These are phyloP conservation scores for Beta lomatogona DNA, from an alignment of 179 eudicot species.

Conservation along the genomic window DNA sequence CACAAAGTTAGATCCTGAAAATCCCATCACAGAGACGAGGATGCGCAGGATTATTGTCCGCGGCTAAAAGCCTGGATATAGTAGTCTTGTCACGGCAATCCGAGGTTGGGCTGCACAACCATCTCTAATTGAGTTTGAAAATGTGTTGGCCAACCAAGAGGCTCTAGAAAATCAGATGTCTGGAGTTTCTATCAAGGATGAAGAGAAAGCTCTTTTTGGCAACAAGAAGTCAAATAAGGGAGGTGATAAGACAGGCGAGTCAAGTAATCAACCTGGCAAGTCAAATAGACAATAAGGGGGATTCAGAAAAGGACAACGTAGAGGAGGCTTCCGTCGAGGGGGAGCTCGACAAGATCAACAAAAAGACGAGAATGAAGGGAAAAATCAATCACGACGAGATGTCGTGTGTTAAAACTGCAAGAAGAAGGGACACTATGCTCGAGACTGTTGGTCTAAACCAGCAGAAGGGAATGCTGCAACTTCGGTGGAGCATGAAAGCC, in stretches of 20 bases:
- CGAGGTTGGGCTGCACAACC: constrained; percentile 26
- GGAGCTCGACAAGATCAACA: constrained; percentile 7
- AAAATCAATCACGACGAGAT: not conserved
- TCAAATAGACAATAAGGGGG: not conserved
- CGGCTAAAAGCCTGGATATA: constrained; percentile 4
- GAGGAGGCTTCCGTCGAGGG: not conserved
- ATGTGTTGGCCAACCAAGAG: constrained; percentile 1
- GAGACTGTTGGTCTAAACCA: not conserved
- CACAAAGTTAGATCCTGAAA: constrained; percentile 25
- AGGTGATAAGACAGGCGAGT: not conserved
- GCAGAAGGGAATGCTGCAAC: not conserved
- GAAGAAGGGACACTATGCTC: constrained; percentile 18
- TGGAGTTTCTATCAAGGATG: not conserved
- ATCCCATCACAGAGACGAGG: constrained; percentile 18
- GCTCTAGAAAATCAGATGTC: constrained; percentile 17
- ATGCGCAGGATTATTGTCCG: constrained; percentile 19
- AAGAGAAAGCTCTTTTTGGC: constrained; percentile 1
- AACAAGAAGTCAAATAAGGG: not conserved
- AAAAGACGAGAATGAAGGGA: not conserved
- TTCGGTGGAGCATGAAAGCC: not conserved
- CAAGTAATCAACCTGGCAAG: not conserved
- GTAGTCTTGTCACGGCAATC: constrained; percentile 2
- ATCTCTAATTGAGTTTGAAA: constrained; percentile 20
- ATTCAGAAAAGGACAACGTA: not conserved
- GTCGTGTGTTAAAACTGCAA: constrained; percentile 3